Base-by-base conservation (phyloP, 306 rosid genomes). In the Trifolium subterraneum region DNA sequence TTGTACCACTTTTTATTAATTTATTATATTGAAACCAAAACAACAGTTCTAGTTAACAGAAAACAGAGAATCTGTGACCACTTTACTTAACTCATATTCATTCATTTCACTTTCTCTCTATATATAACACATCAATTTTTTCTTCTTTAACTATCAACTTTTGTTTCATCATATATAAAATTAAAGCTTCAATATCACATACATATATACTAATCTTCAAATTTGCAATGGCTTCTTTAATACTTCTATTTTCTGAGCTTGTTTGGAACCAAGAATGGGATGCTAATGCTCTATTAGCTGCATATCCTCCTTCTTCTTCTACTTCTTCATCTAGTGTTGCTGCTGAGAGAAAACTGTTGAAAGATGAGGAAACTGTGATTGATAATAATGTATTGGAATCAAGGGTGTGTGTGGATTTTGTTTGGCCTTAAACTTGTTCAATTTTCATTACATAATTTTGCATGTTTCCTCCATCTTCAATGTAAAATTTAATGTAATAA, bases 201-300 rank as follows among this genome's bases (percentile, higher is more conserved):
- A 27, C 5, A 27, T 4, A 47, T 47, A 45, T 47, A 47, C 9
- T 12, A 56, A 23, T 56, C 41, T 48, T 12, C 15, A 71, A 27
- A 18, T 7, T 45, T 27, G n/a, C 10, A 6, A 82, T 82, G 87
- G 87, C 87, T 64, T 84, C 87, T 1, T 64, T 84, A 0, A 20
- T 80, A 23, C 87, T 84, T 78, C 72, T 84, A 0, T 56, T 78
- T 42, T 69, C 85, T 13, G 85, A 80, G 31, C 74, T 84, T 11
- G 76, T 84, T 70, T 66, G 58, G 60, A 70, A 63, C 41, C 80
- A 59, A 1, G 72, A 74, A 35, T 51, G 52, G 51, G 74, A 65
- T 70, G 52, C 81, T 59, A 78, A 47, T 25, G 39, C 85, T 80
- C 70, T 80, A 5, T 12, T 84, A 59, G 83, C 76, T 6, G 72